phyloP scores from a whole-genome alignment of 306 rosid species.

The Malus orientalis region DNA sequence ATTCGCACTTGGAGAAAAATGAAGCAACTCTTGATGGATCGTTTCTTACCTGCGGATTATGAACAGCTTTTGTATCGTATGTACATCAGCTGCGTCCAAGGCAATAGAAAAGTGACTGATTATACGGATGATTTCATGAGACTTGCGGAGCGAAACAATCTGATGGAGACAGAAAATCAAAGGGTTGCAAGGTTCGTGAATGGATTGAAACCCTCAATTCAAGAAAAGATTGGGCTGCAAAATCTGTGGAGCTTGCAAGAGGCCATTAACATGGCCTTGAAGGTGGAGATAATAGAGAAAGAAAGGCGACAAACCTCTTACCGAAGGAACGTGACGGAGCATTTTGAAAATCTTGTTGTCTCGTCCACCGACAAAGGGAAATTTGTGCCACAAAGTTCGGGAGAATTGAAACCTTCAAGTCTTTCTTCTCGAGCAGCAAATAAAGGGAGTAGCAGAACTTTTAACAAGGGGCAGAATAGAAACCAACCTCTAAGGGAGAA shows the following conservation, averaged over 20 bases:
- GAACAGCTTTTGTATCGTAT: background rate
- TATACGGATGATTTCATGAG: too few relatives aligned
- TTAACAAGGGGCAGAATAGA: background rate
- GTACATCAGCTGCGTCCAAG: background rate
- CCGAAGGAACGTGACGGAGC: fast-evolving
- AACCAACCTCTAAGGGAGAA: background rate
- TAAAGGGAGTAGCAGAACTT: background rate
- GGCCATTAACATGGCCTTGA: background rate
- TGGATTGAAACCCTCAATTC: background rate
- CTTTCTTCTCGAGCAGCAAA: background rate
- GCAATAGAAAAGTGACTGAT: background rate
- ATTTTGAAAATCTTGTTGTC: background rate
- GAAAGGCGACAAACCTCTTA: too few relatives aligned
- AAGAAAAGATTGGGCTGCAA: background rate
- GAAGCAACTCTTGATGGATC: background rate
- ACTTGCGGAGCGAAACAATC: too few relatives aligned
- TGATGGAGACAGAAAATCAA: too few relatives aligned
- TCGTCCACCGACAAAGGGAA: too few relatives aligned
- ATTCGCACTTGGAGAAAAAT: background rate
- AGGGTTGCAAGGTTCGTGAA: background rate
- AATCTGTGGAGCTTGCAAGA: background rate
- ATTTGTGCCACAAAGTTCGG: background rate
- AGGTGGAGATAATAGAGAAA: background rate
- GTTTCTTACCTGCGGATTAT: background rate
- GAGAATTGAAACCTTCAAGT: background rate